These are phyloP conservation scores for Colletotrichum australisinense DNA, from an alignment of 2,329 filamentous ascomycete species.

Conservation along the genomic window DNA sequence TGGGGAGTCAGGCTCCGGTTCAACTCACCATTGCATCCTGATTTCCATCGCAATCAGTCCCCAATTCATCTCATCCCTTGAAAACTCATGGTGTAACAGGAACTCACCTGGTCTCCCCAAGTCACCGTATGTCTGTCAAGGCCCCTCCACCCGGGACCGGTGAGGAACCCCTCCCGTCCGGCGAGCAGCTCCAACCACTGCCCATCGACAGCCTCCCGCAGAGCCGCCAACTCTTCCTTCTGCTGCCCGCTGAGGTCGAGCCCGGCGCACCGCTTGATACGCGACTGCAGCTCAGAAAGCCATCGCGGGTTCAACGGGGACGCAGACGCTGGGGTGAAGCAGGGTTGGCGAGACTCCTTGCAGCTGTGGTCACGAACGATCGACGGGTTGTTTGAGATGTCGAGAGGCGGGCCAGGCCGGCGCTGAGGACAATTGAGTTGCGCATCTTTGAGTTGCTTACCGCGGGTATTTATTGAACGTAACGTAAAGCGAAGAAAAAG, in stretches of 20 bases:
- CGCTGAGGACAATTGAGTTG: slow-evolving; percentile 1
- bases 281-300: slow-evolving; percentile 41
- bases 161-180: slow-evolving; percentile 81
- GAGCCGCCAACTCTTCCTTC: slow-evolving; percentile 11
- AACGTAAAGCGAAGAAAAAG: neutral
- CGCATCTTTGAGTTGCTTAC: neutral
- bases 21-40: slow-evolving; percentile 34
- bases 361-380: slow-evolving; percentile 13
- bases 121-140: slow-evolving; percentile 75
- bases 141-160: slow-evolving; percentile 66
- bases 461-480: neutral
- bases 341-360: neutral
- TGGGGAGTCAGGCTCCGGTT: too few relatives aligned
- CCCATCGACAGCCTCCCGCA: slow-evolving; percentile 23
- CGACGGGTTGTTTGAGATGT: neutral
- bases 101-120: slow-evolving; percentile 86
- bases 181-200: slow-evolving; percentile 79
- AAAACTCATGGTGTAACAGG: slow-evolving; percentile 40
- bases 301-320: slow-evolving; percentile 40
- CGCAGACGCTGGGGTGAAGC: neutral
- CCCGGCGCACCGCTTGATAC: slow-evolving; percentile 34
- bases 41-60: neutral
- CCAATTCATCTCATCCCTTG: neutral
- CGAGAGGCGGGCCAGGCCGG: neutral
- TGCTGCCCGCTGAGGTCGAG: neutral